phyloP scores from a whole-genome alignment of 169 alveolate genomes.

The Plasmodium fragile region DNA sequence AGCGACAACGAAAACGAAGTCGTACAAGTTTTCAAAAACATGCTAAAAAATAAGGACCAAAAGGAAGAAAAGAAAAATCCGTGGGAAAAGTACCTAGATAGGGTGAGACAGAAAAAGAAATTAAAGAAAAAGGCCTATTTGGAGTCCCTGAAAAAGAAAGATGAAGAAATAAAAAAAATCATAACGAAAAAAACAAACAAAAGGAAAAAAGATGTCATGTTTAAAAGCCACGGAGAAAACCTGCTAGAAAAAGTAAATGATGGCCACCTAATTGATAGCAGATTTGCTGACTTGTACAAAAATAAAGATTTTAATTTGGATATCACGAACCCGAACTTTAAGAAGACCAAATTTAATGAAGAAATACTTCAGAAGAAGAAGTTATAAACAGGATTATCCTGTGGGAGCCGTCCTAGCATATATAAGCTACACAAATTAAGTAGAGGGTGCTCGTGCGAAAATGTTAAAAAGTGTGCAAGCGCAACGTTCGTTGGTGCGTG shows the following conservation, averaged over 20 bases:
- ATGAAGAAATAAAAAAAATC: conserved; percentile 74
- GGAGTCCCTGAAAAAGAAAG: conserved; percentile 58
- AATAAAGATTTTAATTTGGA: conserved; percentile 90
- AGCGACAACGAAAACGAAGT: conserved; percentile 71
- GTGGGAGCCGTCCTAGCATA: background rate
- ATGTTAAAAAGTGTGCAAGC: background rate
- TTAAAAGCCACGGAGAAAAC: conserved; percentile 34
- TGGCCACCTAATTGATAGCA: conserved; percentile 78
- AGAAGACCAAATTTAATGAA: conserved; percentile 77
- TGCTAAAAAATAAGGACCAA: conserved; percentile 43
- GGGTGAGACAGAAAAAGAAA: conserved; percentile 45
- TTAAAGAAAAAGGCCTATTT: conserved; percentile 67
- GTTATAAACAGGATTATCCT: background rate
- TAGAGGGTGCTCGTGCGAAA: background rate
- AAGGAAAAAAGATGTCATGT: conserved; percentile 46
- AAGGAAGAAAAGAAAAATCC: conserved; percentile 64
- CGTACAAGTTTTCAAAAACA: conserved; percentile 46
- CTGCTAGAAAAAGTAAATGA: conserved; percentile 35
- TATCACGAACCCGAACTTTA: conserved; percentile 91
- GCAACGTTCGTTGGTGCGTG: background rate
- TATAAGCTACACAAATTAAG: background rate
- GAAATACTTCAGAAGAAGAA: conserved; percentile 57
- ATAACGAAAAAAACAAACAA: conserved; percentile 66
- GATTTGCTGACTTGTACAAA: conserved; percentile 86
- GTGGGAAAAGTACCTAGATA: conserved; percentile 66